Evolutionary conservation across 345 rosid species (phyloP).

Genomic region (Salix udensis): DNA sequence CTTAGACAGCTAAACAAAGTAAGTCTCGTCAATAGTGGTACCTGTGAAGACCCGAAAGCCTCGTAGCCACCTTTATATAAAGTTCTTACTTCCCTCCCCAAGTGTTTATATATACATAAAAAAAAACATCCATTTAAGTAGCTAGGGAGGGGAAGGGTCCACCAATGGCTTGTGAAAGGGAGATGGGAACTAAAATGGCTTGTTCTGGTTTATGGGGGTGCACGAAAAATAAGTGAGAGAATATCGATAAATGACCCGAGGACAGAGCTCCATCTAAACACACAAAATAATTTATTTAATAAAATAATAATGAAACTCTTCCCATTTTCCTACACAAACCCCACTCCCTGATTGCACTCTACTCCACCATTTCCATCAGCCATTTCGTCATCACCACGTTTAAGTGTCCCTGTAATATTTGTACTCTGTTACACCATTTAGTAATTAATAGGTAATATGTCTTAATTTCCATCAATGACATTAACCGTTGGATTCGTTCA

Average conservation of each 20-base stretch:
- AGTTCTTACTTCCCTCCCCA: slow-evolving; percentile 20
- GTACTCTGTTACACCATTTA: not conserved
- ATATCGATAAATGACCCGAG: slow-evolving; percentile 35
- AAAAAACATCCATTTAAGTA: not conserved
- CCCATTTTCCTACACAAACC: slow-evolving; percentile 45
- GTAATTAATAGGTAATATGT: not conserved
- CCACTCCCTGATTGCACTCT: slow-evolving; percentile 57
- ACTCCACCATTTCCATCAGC: slow-evolving; percentile 65
- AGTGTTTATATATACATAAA: not conserved
- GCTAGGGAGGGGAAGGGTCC: slow-evolving; percentile 34
- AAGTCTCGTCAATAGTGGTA: slow-evolving; percentile 25
- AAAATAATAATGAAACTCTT: slow-evolving; percentile 16
- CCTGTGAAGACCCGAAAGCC: slow-evolving; percentile 41
- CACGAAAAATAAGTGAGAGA: slow-evolving; percentile 22
- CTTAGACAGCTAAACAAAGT: not conserved
- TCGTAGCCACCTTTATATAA: slow-evolving; percentile 46
- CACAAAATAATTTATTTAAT: not conserved
- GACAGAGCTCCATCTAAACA: not conserved
- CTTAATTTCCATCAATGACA: slow-evolving; percentile 6
- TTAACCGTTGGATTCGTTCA: slow-evolving; percentile 1
- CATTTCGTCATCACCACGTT: slow-evolving; percentile 69
- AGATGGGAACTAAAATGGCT: slow-evolving; percentile 46
- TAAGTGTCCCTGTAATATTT: slow-evolving; percentile 23
- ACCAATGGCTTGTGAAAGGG: slow-evolving; percentile 40
- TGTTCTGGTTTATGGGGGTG: slow-evolving; percentile 29